A percentile compares a stretch with the other conserved stretches of the same genome.
Conservation (phyloP, 2,329 filamentous ascomycete genomes). For the Volutella citrinella region DNA sequence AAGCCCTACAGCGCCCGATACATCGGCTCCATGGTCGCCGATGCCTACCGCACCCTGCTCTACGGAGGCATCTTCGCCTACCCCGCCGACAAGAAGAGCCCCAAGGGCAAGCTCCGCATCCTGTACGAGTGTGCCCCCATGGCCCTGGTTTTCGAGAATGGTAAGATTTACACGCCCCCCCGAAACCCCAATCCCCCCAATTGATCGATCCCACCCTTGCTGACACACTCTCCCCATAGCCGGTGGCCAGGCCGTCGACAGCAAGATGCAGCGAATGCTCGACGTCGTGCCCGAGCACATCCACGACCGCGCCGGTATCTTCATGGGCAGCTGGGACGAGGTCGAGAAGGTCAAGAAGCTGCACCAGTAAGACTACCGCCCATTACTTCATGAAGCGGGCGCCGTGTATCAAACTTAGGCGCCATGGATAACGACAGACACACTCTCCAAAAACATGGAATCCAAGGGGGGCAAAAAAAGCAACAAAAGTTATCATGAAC, state of each 20-base stretch:
- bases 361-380: constrained; percentile 56
- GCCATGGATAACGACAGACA: no score
- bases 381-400: constrained; percentile 4
- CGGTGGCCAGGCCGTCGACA: constrained; percentile 88
- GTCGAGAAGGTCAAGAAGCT: constrained; percentile 90
- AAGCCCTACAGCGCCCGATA: constrained; percentile 96
- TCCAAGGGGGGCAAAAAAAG: no score
- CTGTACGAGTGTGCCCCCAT: constrained; percentile 98
- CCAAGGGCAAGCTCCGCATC: constrained; percentile 96
- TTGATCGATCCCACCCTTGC: constrained; percentile 6
- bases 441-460: no score
- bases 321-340: constrained; percentile 91
- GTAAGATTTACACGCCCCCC: constrained; percentile 46
- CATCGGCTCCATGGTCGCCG: constrained; percentile 97
- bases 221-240: constrained; percentile 49
- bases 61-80: constrained; percentile 99
- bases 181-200: background rate
- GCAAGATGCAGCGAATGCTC: constrained; percentile 87
- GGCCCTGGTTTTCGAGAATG: constrained; percentile 99
- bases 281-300: constrained; percentile 87
- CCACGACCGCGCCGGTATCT: constrained; percentile 93
- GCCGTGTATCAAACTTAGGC: no score
- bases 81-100: constrained; percentile 95
- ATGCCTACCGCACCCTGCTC: constrained; percentile 91
- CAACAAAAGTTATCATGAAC: no score